These are phyloP conservation scores for Ophiosphaerella herpotricha DNA, from an alignment of 2,329 filamentous ascomycete species.

Conservation along the genomic window DNA sequence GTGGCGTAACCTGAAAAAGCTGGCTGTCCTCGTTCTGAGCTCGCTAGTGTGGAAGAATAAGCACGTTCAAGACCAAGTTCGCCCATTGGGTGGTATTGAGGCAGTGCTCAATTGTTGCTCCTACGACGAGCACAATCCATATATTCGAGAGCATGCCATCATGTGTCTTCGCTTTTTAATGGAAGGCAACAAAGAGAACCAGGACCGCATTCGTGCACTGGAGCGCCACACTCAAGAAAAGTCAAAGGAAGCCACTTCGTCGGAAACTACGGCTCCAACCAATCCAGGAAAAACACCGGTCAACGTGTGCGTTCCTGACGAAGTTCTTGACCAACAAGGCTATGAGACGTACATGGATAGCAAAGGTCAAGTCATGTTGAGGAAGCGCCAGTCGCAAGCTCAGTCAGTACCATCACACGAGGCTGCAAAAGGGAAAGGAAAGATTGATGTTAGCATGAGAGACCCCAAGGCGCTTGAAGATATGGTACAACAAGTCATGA, in stretches of 20 bases:
- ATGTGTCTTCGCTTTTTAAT: slow-evolving; percentile 62
- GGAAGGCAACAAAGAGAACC: slow-evolving; percentile 74
- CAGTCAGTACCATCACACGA: slow-evolving; percentile 12
- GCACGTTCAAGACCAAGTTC: slow-evolving; percentile 84
- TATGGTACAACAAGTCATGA: slow-evolving; percentile 54
- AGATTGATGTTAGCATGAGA: slow-evolving; percentile 38
- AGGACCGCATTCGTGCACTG: slow-evolving; percentile 70
- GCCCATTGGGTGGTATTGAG: slow-evolving; percentile 83
- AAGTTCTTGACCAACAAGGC: slow-evolving; percentile 55
- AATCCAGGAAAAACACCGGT: slow-evolving; percentile 12
- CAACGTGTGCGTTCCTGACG: slow-evolving; percentile 49
- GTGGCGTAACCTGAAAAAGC: slow-evolving; percentile 86
- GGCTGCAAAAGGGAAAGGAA: slow-evolving; percentile 30
- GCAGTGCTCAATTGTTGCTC: slow-evolving; percentile 85
- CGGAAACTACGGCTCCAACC: neutral
- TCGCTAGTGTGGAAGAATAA: slow-evolving; percentile 86
- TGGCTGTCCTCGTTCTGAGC: slow-evolving; percentile 87
- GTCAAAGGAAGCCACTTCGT: slow-evolving; percentile 14
- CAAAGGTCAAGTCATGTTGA: slow-evolving; percentile 54
- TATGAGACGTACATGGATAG: slow-evolving; percentile 58
- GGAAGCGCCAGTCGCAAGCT: slow-evolving; percentile 45
- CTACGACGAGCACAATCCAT: slow-evolving; percentile 92
- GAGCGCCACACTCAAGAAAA: slow-evolving; percentile 38
- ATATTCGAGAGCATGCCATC: slow-evolving; percentile 79
- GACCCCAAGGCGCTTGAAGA: slow-evolving; percentile 50